Conservation (phyloP, 768 basidiomycete species). For the Kwoniella botswanensis region DNA sequence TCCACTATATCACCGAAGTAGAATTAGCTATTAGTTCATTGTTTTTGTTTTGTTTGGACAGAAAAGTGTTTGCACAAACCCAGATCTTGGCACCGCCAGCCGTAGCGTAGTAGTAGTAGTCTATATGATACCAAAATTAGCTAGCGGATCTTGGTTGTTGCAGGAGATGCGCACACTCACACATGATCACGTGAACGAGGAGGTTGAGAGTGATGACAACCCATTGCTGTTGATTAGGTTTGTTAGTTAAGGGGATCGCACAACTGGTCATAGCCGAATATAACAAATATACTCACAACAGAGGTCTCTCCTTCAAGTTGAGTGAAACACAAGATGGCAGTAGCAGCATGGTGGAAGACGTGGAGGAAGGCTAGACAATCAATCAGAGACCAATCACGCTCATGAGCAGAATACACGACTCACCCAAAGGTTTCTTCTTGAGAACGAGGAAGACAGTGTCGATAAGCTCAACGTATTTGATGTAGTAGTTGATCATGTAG, state of each 20-base stretch:
- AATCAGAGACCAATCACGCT: neutral
- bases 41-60: neutral
- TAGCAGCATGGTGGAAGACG: slow-evolving; percentile 99
- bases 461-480: slow-evolving; percentile 94
- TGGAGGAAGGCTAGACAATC: slow-evolving; percentile 80
- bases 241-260: neutral
- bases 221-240: slow-evolving; percentile 75
- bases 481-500: slow-evolving; percentile 99
- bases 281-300: slow-evolving; percentile 68
- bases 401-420: slow-evolving; percentile 45
- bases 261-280: neutral
- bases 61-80: slow-evolving; percentile 62
- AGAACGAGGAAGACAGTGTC: slow-evolving; percentile 96
- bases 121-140: slow-evolving; percentile 59
- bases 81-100: slow-evolving; percentile 96
- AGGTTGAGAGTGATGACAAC: slow-evolving; percentile 90
- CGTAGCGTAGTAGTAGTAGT: slow-evolving; percentile 99
- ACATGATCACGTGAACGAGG: slow-evolving; percentile 95
- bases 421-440: slow-evolving; percentile 97
- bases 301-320: slow-evolving; percentile 94
- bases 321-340: slow-evolving; percentile 89
- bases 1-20: slow-evolving; percentile 72
- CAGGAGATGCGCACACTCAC: slow-evolving; percentile 63
- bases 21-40: neutral
- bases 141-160: neutral